Base-by-base conservation (phyloP, 108 stramenopile genomes). In the Nitzschia sp. region DNA sequence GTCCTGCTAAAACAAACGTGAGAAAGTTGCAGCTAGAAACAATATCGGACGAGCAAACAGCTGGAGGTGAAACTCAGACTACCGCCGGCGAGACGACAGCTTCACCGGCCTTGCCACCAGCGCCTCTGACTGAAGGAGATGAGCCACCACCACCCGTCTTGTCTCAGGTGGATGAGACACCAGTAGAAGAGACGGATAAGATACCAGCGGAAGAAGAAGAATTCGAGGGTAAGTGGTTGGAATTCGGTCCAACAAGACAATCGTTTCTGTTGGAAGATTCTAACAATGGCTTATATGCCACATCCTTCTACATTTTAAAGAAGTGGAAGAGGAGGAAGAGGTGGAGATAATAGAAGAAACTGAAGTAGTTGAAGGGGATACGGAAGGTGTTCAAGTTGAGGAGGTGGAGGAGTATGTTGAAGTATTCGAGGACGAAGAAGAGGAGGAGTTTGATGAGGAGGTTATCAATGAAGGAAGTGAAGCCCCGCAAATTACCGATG, bases 351-450 rank as follows among this genome's bases (percentile, higher is more conserved):
- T 52, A n/a, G 41, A 71, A 26, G 50, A 54, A 47, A 26, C 53
- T 15, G 50, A 21, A 32, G 45, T 32, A 15, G 69, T 53, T 17
- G 59, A 53, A 27, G 59, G 52, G 17, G 59, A 71, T 23, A 60
- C 9, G n/a, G 68, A 58, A 61, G 60, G 41, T 25, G 41, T 41
- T 38, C 38, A 61, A 41, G 22, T 61, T 61, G 41, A 61, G 33
- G 60, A 61, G 23, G 23, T 44, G 16, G 60, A 61, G 26, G 60
- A 69, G 22, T 28, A 30, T 25, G 68, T 58, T 33, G 68, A 69
- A 47, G 38, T 58, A 28, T 4, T 63, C 1, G 62, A 64, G 16
- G 60, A 72, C 16, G 71, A 53, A 38, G 69, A 29, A 5, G 63
- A 63, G 1, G 66, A 59, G 27, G 44, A 66, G 2, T 68, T 47